A percentile compares a stretch with the other conserved stretches of the same genome.
These are phyloP conservation scores for Tylopilus rubrobrunneus DNA, from an alignment of 768 basidiomycete genomes.

Conservation along the genomic window DNA sequence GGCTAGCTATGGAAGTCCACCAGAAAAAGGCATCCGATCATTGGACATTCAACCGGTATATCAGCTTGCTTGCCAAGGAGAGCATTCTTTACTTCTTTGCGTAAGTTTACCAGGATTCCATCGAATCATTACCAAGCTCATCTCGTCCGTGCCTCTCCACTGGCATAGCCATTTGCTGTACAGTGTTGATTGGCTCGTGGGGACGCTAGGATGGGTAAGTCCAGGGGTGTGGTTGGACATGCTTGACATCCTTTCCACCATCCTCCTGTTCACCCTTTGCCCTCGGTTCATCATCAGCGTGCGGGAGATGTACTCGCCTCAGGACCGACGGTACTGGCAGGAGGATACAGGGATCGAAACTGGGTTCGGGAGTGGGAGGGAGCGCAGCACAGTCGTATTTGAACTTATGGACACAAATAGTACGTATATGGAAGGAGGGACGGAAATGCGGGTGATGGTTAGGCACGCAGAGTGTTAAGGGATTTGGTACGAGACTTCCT, in stretches of 20 bases:
- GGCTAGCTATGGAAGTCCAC: background rate
- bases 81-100: background rate
- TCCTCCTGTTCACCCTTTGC: background rate
- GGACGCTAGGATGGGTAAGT: too few species aligned
- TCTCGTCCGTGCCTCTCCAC: background rate
- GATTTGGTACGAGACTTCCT: background rate
- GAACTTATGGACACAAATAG: background rate
- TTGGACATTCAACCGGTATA: background rate
- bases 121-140: background rate
- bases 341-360: background rate
- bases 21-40: background rate
- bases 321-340: background rate
- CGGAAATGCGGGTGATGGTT: background rate
- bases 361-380: background rate
- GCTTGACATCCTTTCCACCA: background rate
- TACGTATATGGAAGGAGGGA: background rate
- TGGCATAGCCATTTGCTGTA: background rate
- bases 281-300: conserved; percentile 2
- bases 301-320: background rate
- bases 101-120: background rate
- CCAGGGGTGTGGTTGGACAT: background rate
- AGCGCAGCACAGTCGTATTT: background rate
- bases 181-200: background rate
- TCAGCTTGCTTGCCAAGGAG: background rate
- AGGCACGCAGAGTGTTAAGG: background rate